Evolutionary conservation across 2,329 filamentous ascomycete genomes (phyloP), one percentile per base, ranked within the genome.

Genomic region (Colletotrichum sp.): DNA sequence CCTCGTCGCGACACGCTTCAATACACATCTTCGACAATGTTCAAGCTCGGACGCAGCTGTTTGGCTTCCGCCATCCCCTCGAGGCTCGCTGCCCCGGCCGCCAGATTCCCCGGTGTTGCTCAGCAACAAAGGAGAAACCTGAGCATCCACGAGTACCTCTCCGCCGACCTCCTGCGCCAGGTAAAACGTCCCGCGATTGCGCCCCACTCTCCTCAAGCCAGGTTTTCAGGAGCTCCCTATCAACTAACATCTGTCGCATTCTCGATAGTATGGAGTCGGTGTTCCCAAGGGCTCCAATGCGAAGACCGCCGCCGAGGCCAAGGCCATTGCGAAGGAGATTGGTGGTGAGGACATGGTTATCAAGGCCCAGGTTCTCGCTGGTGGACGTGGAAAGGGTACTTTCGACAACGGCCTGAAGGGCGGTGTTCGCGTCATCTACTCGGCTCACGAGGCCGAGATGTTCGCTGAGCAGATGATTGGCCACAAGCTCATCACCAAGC

Each of bases 401-500:
- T 99, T 99, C 85, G 96, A 98, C 89, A 98, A 98, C 88, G 97
- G 97, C 82, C 93, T 99, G 85, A 99, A 99, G 91, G 97, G 97
- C 83, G 97, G 97, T 90, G 97, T 99, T 82, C 93, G 97, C 82
- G 96, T 99, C 83, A 98, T 99, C 88, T 99, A 98, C 92, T 98
- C 96, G 90, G 95, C 97, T 76, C 96, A 96, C 82, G 92, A 94
- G 91, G 97, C 97, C 84, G 94, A 95, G 91, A 98, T 98, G 93
- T 98, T 99, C 85, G 96, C 97, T 81, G 92, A 96, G 81, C 96
- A 99, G 90, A 99, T 99, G 97, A 98, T 99, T 87, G 97, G 97
- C 84, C 96, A 99, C 90, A 98, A 98, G 89, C 95, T 99, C 87
- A 92, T 99, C 88, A 99, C 97, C 87, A 99, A 99, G 93, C 97